Conservation (phyloP, 2,329 filamentous ascomycete genomes). For the Talaromyces sp. region DNA sequence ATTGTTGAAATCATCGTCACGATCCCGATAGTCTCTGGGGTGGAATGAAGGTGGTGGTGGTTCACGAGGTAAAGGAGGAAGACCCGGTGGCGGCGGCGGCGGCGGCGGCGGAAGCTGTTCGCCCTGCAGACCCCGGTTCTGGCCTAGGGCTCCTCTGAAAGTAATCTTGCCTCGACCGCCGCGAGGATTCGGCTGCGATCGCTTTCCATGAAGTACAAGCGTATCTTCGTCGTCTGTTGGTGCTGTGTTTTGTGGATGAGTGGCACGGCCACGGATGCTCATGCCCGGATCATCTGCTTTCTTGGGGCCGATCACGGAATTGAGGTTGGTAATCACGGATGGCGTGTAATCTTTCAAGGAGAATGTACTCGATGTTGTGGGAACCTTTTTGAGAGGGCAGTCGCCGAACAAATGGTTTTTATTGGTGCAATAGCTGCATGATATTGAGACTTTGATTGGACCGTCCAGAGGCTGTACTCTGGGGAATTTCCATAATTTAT, state of each 20-base stretch:
- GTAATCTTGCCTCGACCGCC: constrained; percentile 33
- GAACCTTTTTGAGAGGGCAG: constrained; percentile 35
- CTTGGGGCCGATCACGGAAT: constrained; percentile 23
- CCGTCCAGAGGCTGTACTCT: constrained; percentile 25
- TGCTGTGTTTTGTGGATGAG: constrained; percentile 27
- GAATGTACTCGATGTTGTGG: constrained; percentile 35
- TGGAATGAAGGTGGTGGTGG: constrained; percentile 11
- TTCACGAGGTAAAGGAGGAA: constrained; percentile 17
- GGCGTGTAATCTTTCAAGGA: constrained; percentile 38
- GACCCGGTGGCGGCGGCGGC: constrained; percentile 6
- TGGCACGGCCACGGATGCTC: constrained; percentile 38
- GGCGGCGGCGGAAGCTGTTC: constrained; percentile 11
- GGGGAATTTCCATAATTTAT: constrained; percentile 53
- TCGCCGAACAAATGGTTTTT: constrained; percentile 44
- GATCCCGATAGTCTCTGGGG: constrained; percentile 26
- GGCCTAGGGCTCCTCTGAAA: constrained; percentile 32
- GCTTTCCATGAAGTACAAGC: constrained; percentile 26
- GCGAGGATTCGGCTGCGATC: neutral
- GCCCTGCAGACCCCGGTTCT: constrained; percentile 26
- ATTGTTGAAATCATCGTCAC: constrained; percentile 25
- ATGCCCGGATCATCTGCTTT: constrained; percentile 23
- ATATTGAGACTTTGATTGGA: constrained; percentile 41
- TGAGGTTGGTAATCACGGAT: constrained; percentile 39
- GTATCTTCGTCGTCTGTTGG: constrained; percentile 37
- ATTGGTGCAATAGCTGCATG: constrained; percentile 44